A percentile compares a stretch with the other conserved stretches of the same genome.
Conservation (phyloP, 768 basidiomycete species). For the Leccinum longicurvipes region DNA sequence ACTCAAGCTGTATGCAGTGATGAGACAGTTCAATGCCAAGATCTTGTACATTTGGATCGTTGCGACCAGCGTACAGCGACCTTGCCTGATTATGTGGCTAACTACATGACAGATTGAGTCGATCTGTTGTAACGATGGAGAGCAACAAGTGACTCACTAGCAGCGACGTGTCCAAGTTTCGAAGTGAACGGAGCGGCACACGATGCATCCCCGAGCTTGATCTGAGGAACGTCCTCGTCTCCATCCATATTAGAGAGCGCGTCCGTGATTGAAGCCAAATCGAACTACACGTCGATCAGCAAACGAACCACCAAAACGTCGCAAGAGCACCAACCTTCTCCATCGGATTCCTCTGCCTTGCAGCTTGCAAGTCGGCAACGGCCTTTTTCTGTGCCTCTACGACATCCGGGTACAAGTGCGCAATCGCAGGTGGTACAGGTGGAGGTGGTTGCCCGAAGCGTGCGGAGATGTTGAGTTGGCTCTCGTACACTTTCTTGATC, state of each 20-base stretch:
- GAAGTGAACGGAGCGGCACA: conserved; percentile 99
- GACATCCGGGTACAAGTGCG: conserved; percentile 84
- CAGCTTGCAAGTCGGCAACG: conserved; percentile 56
- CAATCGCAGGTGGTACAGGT: conserved; percentile 84
- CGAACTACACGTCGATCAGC: conserved; percentile 51
- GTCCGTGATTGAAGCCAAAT: conserved; percentile 73
- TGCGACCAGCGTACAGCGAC: conserved; percentile 96
- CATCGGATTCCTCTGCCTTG: conserved; percentile 81
- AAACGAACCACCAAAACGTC: background rate
- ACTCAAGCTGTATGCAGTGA: conserved; percentile 96
- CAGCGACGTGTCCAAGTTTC: conserved; percentile 94
- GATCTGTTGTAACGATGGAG: background rate
- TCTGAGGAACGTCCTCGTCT: conserved; percentile 93
- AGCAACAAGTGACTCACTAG: conserved; percentile 57
- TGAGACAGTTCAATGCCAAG: conserved; percentile 93
- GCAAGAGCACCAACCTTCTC: conserved; percentile 62
- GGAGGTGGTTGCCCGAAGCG: conserved; percentile 93
- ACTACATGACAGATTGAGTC: conserved; percentile 45
- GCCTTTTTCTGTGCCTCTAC: conserved; percentile 88
- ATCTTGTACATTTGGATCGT: conserved; percentile 99
- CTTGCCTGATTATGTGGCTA: conserved; percentile 96
- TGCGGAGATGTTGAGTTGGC: conserved; percentile 84
- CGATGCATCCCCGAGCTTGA: conserved; percentile 98
- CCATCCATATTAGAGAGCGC: conserved; percentile 91
- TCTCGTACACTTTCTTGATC: conserved; percentile 96